Percentiles rank a stretch among this genome's conserved stretches.
Conservation (phyloP, 495 filamentous ascomycete species). For the Penicillium canescens region DNA sequence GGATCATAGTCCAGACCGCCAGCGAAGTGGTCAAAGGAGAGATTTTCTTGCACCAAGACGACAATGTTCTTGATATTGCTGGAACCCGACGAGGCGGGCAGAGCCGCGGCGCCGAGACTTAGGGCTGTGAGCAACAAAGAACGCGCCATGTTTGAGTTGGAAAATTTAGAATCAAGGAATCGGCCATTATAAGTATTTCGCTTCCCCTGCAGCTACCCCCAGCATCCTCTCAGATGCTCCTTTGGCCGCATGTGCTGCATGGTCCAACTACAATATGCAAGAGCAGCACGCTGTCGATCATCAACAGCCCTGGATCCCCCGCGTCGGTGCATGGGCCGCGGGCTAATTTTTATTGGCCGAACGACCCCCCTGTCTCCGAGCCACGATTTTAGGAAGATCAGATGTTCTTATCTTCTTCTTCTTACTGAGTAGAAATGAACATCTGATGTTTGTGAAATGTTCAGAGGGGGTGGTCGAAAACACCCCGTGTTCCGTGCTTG, state of each 20-base stretch:
- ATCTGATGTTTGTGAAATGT: not conserved
- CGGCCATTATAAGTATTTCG: not conserved
- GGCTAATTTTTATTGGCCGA: conserved; percentile 2
- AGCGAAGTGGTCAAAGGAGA: conserved; percentile 44
- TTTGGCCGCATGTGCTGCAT: conserved; percentile 2
- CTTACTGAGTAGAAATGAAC: not conserved
- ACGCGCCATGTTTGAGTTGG: not conserved
- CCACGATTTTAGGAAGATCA: not conserved
- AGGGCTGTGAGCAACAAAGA: conserved; percentile 4
- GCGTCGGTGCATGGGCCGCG: conserved; percentile 7
- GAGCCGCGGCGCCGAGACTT: conserved; percentile 10
- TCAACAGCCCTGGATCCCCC: conserved; percentile 1
- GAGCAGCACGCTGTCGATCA: not conserved
- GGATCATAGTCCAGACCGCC: conserved; percentile 39
- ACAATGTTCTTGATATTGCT: conserved; percentile 48
- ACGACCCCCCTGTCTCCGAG: not conserved
- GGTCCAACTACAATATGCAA: not conserved
- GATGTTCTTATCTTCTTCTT: not conserved
- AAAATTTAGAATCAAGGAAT: not conserved
- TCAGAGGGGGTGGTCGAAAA: too few relatives aligned
- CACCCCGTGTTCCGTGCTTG: too few relatives aligned
- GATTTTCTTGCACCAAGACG: conserved; percentile 45
- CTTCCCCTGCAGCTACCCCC: not conserved
- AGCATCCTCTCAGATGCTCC: not conserved
- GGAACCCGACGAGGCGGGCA: conserved; percentile 15